Percentiles rank a stretch among this genome's conserved stretches.
Conservation (phyloP, 371 early-diverging fungal species). For the Haplosporangium sp. region DNA sequence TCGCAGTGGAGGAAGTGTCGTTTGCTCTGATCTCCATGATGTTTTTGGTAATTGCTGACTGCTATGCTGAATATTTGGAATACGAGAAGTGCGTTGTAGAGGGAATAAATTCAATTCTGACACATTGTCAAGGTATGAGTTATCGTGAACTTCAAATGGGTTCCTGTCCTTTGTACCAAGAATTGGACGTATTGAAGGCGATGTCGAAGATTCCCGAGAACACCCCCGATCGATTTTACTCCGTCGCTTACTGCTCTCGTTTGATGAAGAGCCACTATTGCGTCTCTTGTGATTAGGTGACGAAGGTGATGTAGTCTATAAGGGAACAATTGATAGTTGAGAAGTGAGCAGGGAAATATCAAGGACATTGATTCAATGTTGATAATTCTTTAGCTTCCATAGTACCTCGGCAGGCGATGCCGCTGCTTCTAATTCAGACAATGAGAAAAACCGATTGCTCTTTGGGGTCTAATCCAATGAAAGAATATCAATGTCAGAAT, state of each 20-base stretch:
- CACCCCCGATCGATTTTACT: not conserved
- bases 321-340: not conserved
- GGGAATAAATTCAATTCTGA: not conserved
- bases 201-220: not conserved
- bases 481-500: not conserved
- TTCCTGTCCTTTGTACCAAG: not conserved
- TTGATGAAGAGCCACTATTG: conserved; percentile 7
- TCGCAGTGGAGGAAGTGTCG: conserved; percentile 7
- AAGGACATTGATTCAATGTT: not conserved
- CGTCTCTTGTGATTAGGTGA: conserved; percentile 18
- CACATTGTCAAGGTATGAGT: not conserved
- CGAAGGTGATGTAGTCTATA: conserved; percentile 13
- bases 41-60: conserved; percentile 9
- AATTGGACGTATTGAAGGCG: not conserved
- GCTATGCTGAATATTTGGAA: not conserved
- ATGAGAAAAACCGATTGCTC: not conserved
- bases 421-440: not conserved
- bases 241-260: not conserved
- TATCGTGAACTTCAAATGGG: conserved; percentile 15
- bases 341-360: not conserved
- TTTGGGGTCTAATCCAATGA: not conserved
- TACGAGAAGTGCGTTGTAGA: not conserved
- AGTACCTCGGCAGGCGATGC: not conserved
- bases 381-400: not conserved
- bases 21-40: not conserved